Evolutionary conservation across 2,329 filamentous ascomycete genomes (phyloP).

Genomic region (Pestalotiopsis sp.): DNA sequence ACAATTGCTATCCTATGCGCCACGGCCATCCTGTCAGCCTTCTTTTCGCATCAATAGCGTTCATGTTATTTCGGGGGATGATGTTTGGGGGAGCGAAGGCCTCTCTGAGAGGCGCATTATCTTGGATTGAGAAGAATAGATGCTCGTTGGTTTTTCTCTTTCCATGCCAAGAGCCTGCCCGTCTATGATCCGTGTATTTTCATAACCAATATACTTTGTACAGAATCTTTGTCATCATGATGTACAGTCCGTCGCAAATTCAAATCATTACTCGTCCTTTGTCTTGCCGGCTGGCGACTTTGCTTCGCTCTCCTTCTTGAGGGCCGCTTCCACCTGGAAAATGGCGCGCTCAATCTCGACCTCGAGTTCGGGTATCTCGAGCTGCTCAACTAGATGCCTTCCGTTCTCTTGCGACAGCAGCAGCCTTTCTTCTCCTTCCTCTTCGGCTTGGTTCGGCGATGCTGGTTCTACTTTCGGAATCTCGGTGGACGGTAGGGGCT

Average conservation of each 20-base stretch:
- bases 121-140: slow-evolving; percentile 15
- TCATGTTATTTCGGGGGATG: not conserved
- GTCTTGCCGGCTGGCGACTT: slow-evolving; percentile 21
- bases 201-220: slow-evolving; percentile 1
- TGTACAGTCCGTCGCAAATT: slow-evolving; percentile 7
- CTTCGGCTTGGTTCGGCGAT: slow-evolving; percentile 20
- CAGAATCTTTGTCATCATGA: slow-evolving; percentile 7
- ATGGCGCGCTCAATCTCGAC: slow-evolving; percentile 76
- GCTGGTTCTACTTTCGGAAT: slow-evolving; percentile 15
- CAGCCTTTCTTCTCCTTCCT: slow-evolving; percentile 43
- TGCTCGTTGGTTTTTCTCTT: slow-evolving; percentile 13
- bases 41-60: slow-evolving; percentile 12
- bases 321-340: slow-evolving; percentile 66
- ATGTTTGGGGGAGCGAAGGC: not conserved
- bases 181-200: slow-evolving; percentile 19
- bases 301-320: slow-evolving; percentile 37
- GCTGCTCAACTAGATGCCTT: slow-evolving; percentile 58
- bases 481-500: slow-evolving; percentile 23
- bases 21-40: slow-evolving; percentile 19
- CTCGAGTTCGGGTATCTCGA: slow-evolving; percentile 71
- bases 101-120: slow-evolving; percentile 8
- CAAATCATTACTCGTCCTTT: slow-evolving; percentile 19
- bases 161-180: not conserved
- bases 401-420: slow-evolving; percentile 56
- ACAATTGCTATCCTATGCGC: slow-evolving; percentile 34